phyloP scores from a whole-genome alignment of 768 basidiomycete species.

The Rhizopogon rudus region DNA sequence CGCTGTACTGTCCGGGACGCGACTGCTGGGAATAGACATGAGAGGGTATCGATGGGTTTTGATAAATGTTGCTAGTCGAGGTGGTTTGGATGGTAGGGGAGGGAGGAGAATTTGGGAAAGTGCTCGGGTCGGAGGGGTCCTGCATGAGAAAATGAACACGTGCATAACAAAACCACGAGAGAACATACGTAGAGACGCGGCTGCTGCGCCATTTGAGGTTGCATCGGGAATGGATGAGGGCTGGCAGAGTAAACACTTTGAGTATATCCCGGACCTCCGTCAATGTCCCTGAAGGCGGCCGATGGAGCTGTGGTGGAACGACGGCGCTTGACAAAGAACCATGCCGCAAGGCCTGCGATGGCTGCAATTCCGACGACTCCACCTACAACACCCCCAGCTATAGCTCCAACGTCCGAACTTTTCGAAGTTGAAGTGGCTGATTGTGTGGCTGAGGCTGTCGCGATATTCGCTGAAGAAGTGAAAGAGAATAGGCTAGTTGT shows the following conservation, averaged over 20 bases:
- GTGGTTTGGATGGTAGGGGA: slow-evolving; percentile 8
- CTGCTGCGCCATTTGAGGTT: slow-evolving; percentile 15
- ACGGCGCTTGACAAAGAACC: slow-evolving; percentile 30
- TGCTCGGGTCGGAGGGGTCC: slow-evolving; percentile 34
- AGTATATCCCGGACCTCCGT: not conserved
- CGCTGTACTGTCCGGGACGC: slow-evolving; percentile 16
- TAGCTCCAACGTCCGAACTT: slow-evolving; percentile 43
- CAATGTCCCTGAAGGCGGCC: slow-evolving; percentile 4
- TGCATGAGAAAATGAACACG: slow-evolving; percentile 8
- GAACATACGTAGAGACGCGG: slow-evolving; percentile 24
- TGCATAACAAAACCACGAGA: not conserved
- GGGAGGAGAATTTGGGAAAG: slow-evolving; percentile 28
- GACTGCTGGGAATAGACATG: slow-evolving; percentile 5
- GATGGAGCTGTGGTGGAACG: slow-evolving; percentile 19
- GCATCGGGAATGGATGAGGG: slow-evolving; percentile 8
- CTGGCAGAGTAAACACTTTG: slow-evolving; percentile 6
- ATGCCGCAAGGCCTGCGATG: slow-evolving; percentile 34
- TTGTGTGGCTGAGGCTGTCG: slow-evolving; percentile 8
- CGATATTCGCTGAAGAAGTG: slow-evolving; percentile 4
- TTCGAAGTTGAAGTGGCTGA: slow-evolving; percentile 4
- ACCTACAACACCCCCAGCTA: slow-evolving; percentile 60
- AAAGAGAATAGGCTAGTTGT: slow-evolving; percentile 10
- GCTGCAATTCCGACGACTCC: slow-evolving; percentile 48
- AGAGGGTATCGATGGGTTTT: slow-evolving; percentile 7
- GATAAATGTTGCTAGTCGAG: slow-evolving; percentile 4